Evolutionary conservation across 768 basidiomycete species (phyloP).

Genomic region (Thelephora ganbajun): DNA sequence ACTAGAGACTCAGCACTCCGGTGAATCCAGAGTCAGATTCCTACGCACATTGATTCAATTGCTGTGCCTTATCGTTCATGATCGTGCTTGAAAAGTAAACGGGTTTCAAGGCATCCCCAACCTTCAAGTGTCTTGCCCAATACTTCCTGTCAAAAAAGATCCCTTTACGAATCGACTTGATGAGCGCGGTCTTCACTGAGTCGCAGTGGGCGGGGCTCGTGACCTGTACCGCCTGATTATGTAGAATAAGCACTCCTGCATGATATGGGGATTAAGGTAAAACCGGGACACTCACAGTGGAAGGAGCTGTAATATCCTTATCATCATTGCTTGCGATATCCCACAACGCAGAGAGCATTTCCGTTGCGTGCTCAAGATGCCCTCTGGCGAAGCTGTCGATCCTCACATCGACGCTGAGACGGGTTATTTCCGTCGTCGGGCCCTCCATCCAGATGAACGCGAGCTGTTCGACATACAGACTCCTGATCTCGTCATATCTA

Average conservation of each 20-base stretch:
- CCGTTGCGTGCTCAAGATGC: background rate
- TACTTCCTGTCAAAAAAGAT: background rate
- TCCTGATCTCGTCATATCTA: background rate
- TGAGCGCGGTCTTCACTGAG: background rate
- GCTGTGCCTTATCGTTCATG: conserved; percentile 1
- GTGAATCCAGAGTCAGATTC: conserved; percentile 6
- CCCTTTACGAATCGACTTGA: background rate
- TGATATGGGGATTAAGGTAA: too few relatives aligned
- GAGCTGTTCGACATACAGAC: background rate
- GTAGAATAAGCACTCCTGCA: too few relatives aligned
- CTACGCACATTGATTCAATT: conserved; percentile 4
- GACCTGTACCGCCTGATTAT: too few relatives aligned
- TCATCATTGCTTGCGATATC: background rate
- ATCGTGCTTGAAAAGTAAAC: conserved; percentile 6
- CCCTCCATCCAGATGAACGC: background rate
- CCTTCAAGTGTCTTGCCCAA: background rate
- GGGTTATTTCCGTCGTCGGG: background rate
- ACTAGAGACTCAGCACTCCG: conserved; percentile 3
- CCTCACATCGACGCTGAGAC: background rate
- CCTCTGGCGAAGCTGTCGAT: background rate
- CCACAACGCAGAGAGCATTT: background rate
- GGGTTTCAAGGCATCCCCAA: too few relatives aligned
- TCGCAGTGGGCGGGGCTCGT: too few relatives aligned
- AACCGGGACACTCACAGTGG: too few relatives aligned
- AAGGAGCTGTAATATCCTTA: too few relatives aligned